Evolutionary conservation across 2,329 filamentous ascomycete genomes (phyloP).

Genomic region (Cordyceps javanica): DNA sequence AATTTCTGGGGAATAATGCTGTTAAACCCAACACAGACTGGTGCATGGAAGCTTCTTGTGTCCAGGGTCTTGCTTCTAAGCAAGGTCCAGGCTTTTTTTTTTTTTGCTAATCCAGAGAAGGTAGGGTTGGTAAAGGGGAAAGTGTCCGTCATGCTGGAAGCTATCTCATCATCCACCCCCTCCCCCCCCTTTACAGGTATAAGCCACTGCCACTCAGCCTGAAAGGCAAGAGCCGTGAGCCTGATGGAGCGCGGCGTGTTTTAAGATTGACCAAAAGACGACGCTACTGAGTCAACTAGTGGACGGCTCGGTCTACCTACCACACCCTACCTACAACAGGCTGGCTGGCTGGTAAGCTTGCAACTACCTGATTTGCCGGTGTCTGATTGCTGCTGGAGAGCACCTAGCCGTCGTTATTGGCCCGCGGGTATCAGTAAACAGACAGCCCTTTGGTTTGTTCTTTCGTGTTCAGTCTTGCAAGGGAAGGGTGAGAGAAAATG

Average conservation of each 20-base stretch:
- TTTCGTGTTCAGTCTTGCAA: not conserved
- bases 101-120: not conserved
- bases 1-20: constrained; percentile 6
- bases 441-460: too few relatives aligned
- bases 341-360: not conserved
- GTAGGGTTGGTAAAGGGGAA: too few relatives aligned
- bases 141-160: not conserved
- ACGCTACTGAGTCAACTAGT: not conserved
- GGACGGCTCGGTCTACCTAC: not conserved
- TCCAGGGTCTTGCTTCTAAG: not conserved
- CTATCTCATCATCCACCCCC: not conserved
- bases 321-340: not conserved
- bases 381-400: not conserved
- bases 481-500: not conserved
- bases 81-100: not conserved
- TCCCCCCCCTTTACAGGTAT: not conserved
- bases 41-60: not conserved
- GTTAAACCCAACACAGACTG: not conserved
- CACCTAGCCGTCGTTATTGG: too few relatives aligned
- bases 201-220: not conserved
- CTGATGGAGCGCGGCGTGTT: constrained; percentile 2
- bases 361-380: not conserved
- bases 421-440: too few relatives aligned
- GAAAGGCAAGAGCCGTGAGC: not conserved
- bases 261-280: not conserved